Evolutionary conservation across 1,284 basidiomycete species (phyloP), one percentile per base, ranked within the genome.

Genomic region (Ustilago xerochloae): DNA sequence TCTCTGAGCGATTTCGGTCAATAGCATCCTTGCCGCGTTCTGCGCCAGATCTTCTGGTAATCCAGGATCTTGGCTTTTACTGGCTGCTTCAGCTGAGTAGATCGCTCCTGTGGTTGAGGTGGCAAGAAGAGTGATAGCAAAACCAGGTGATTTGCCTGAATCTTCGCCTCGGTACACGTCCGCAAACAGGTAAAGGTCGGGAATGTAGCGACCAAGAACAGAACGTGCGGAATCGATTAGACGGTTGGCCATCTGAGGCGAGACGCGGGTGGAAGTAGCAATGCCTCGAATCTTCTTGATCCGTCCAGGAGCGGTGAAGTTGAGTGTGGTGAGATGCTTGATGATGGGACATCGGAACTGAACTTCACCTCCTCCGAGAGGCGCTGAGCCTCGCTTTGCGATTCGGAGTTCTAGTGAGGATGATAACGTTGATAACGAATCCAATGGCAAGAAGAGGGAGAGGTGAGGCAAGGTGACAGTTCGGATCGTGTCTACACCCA

Each of bases 141-240:
- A 99, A 0, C 97, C 97, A 2, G 97, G 97, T 0, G 96, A 98
- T 57, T 94, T 97, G 84, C 97, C 97, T 71, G 93, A 93, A 69
- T 99, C 97, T 24, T 94, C 93, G 9, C 95, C 95, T 83, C 97
- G 94, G 86, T 97, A 99, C 13, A 98, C 94, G 79, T 99, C 97
- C 1, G 97, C 97, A 84, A 98, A 97, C 28, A 99, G 89, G 85
- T 99, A 98, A 29, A 98, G 93, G 83, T 99, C 97, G 26, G 96
- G 96, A 67, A 99, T 97, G 85, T 93, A 98, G 4, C 95, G 90
- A 82, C 98, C 98, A 35, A 99, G 88, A 24, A 99, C 88, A 3
- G 92, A 92, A 41, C 97, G 90, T 10, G 93, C 90, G 2, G 94
- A 89, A 80, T 98, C 96, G 60, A 99, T 97, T 90, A 99, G 93